Evolutionary conservation across 768 basidiomycete species (phyloP), one percentile per base, ranked within the genome.

Genomic region (Omphalotus guepiniiformis): DNA sequence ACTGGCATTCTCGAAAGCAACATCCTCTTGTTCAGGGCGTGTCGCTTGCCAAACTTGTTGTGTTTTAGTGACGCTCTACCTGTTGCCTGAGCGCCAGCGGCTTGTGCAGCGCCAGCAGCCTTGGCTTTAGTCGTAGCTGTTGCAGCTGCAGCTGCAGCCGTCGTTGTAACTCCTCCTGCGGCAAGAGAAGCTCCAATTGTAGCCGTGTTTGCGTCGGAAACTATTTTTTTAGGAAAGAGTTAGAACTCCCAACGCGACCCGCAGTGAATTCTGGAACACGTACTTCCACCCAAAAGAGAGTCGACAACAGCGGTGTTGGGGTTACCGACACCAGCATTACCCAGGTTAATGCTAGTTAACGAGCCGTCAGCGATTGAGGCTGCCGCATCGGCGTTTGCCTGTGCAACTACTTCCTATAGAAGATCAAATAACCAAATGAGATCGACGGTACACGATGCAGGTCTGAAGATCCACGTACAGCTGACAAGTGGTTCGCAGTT

Each of bases 281-380:
- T 47, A 59, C 58, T 35, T 32, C 48, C 47, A 13, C 58, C 58
- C 21, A 59, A 50, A 30, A 59, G 54, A 11, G 52, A 50, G 40
- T 57, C 43, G 52, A 57, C 54, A 16, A 52, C 52, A 22, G 50
- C 55, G 40, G 58, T 59, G 40, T 55, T 42, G 43, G 48, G 47
- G 29, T 37, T 27, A 32, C 48, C 54, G 19, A 59, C 58, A 42
- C 58, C 58, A 28, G 56, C 58, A 47, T 59, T 59, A 32, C 58
- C 58, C 37, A 50, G 32, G 47, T 59, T 59, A 45, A 59, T 53
- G 23, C 55, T 53, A 16, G 55, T 59, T 19, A 50, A 44, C 3
- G 44, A 52, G 21, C 54, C 56, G 39, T 42, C 51, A 12, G 35
- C 29, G 35, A 53, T 41, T 15, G 52, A 51, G 16, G 48, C 52